These are phyloP conservation scores for Nakazawaea ishiwadae DNA, from an alignment of 805 yeast genomes.

Conservation along the genomic window DNA sequence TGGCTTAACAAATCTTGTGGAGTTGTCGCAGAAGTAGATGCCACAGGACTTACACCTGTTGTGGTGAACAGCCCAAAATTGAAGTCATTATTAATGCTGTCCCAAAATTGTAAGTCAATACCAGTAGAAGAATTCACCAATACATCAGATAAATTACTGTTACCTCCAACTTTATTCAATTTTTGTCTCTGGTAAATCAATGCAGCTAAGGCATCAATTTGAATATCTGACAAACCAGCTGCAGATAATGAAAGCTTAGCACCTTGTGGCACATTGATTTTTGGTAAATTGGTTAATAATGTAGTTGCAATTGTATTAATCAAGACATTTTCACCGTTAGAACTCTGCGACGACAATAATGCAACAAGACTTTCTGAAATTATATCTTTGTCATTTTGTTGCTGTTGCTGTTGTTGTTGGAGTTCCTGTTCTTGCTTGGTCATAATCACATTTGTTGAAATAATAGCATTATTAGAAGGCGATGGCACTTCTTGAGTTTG, in stretches of 20 bases:
- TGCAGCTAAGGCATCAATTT: slow-evolving; percentile 69
- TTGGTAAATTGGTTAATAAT: slow-evolving; percentile 38
- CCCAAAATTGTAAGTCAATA: no score
- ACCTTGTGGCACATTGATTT: slow-evolving; percentile 68
- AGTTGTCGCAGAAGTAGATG: no score
- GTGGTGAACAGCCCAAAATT: background rate
- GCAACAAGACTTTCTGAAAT: slow-evolving; percentile 2
- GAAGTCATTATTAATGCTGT: background rate
- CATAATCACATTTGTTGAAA: background rate
- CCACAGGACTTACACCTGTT: background rate
- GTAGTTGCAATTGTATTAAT: background rate
- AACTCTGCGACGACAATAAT: slow-evolving; percentile 1
- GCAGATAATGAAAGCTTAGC: slow-evolving; percentile 58
- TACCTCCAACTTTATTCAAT: slow-evolving; percentile 6
- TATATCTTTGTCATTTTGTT: slow-evolving; percentile 1
- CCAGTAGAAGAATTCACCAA: no score
- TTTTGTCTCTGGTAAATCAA: slow-evolving; percentile 60
- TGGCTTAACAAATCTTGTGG: no score
- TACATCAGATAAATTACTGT: no score
- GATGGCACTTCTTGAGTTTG: no score
- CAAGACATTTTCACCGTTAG: background rate
- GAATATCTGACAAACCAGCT: slow-evolving; percentile 64
- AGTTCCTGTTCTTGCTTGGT: slow-evolving; percentile 24
- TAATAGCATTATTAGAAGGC: background rate
- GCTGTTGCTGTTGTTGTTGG: slow-evolving; percentile 2